These are phyloP conservation scores for Leucogyrophana mollusca DNA, from an alignment of 768 basidiomycete genomes.

Conservation along the genomic window DNA sequence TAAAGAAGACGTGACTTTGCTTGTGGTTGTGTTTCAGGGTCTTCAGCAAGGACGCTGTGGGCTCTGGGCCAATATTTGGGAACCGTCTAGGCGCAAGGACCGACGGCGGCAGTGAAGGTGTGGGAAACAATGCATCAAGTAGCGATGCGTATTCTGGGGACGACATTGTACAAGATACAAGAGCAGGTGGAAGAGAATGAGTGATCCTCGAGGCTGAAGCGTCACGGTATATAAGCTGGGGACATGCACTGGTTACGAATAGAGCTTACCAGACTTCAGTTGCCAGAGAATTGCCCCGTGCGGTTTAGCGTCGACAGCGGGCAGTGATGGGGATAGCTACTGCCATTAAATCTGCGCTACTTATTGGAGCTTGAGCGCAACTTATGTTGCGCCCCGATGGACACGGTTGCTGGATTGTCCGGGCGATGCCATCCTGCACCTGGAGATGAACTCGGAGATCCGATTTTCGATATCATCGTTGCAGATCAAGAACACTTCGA, in stretches of 20 bases:
- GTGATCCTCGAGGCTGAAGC: background rate
- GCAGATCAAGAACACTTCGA: no score
- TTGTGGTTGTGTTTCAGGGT: constrained; percentile 50
- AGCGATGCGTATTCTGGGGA: background rate
- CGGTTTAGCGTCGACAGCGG: no score
- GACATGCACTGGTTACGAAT: no score
- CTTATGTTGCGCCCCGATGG: background rate
- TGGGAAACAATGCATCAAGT: constrained; percentile 31
- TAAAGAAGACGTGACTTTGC: constrained; percentile 56
- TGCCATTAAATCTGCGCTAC: no score
- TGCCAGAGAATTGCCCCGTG: background rate
- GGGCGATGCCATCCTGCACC: no score
- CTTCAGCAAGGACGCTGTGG: constrained; percentile 38
- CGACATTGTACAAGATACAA: background rate
- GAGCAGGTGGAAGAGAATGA: background rate
- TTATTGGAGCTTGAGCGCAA: no score
- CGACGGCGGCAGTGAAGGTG: constrained; percentile 28
- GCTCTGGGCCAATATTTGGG: constrained; percentile 34
- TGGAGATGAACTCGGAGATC: no score
- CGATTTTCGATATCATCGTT: no score
- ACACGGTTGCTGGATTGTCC: background rate
- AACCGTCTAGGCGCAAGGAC: constrained; percentile 30
- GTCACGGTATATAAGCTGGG: no score
- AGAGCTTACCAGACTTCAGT: no score
- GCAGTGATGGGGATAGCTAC: no score